Evolutionary conservation across 352 stramenopile genomes (phyloP).

Genomic region (Globisporangium sylvaticum): DNA sequence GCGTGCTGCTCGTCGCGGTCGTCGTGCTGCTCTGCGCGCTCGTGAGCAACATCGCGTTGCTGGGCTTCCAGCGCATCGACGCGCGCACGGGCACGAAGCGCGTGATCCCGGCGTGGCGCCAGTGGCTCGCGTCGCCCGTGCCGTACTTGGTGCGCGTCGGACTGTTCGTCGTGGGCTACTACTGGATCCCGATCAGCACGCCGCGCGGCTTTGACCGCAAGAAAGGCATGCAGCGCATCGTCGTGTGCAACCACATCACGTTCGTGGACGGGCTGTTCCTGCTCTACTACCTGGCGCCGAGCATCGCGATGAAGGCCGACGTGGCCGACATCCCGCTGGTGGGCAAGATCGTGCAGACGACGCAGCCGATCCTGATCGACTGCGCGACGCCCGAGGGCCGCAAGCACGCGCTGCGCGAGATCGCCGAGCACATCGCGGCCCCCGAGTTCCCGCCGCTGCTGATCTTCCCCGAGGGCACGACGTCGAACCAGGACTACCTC

Average conservation of each 20-base stretch:
- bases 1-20: constrained; percentile 37
- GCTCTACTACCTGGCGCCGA: constrained; percentile 44
- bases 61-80: constrained; percentile 50
- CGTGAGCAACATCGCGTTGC: constrained; percentile 40
- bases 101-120: constrained; percentile 42
- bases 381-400: constrained; percentile 43
- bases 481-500: constrained; percentile 59
- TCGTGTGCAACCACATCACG: constrained; percentile 69
- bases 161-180: constrained; percentile 62
- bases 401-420: constrained; percentile 56
- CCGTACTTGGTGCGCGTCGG: constrained; percentile 41
- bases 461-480: constrained; percentile 74
- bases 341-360: constrained; percentile 52
- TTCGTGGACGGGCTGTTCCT: constrained; percentile 71
- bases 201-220: constrained; percentile 17
- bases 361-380: constrained; percentile 65
- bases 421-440: constrained; percentile 46
- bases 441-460: constrained; percentile 48
- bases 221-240: constrained; percentile 32
- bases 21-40: constrained; percentile 31
- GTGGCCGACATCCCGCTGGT: constrained; percentile 51
- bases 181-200: constrained; percentile 55
- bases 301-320: constrained; percentile 75
- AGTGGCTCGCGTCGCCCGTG: constrained; percentile 27
- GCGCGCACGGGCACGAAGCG: constrained; percentile 20